Conservation (phyloP, 2,329 filamentous ascomycete genomes). For the Microthyrium microscopicum region DNA sequence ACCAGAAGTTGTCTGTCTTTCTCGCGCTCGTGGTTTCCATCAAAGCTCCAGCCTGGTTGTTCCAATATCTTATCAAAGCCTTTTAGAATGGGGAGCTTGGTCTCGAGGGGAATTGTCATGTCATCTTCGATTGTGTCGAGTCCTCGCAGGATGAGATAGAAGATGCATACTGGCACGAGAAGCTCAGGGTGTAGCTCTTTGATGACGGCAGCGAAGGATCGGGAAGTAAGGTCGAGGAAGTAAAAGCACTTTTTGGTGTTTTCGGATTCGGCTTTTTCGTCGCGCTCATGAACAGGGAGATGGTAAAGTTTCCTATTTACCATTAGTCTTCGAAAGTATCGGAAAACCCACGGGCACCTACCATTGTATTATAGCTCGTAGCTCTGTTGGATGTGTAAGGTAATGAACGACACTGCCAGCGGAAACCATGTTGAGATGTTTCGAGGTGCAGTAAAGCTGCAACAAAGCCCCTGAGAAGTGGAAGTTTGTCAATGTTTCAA, state of each 20-base stretch:
- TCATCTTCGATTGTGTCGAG: constrained; percentile 99
- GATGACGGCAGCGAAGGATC: constrained; percentile 86
- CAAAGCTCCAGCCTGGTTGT: constrained; percentile 78
- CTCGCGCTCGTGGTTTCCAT: constrained; percentile 72
- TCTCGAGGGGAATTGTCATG: constrained; percentile 69
- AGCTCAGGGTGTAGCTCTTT: constrained; percentile 91
- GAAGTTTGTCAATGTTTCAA: too few species aligned
- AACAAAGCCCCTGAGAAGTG: too few species aligned
- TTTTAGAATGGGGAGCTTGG: constrained; percentile 74
- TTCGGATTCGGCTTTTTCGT: constrained; percentile 55
- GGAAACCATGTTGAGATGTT: too few species aligned
- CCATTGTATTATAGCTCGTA: constrained; percentile 82
- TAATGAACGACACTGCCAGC: constrained; percentile 48
- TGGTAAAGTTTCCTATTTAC: constrained; percentile 83
- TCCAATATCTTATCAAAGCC: constrained; percentile 67
- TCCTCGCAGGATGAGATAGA: constrained; percentile 83
- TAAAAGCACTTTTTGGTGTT: constrained; percentile 72
- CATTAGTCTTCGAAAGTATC: background rate
- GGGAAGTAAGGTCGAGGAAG: constrained; percentile 73
- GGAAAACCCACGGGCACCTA: constrained; percentile 24
- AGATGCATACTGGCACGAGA: constrained; percentile 71
- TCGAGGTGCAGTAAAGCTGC: too few species aligned
- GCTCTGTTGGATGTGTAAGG: constrained; percentile 55
- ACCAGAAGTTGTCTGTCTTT: constrained; percentile 88
- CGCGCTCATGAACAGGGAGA: constrained; percentile 74